Base-by-base conservation (phyloP, 2,329 filamentous ascomycete genomes). In the Balansia obtecta region DNA sequence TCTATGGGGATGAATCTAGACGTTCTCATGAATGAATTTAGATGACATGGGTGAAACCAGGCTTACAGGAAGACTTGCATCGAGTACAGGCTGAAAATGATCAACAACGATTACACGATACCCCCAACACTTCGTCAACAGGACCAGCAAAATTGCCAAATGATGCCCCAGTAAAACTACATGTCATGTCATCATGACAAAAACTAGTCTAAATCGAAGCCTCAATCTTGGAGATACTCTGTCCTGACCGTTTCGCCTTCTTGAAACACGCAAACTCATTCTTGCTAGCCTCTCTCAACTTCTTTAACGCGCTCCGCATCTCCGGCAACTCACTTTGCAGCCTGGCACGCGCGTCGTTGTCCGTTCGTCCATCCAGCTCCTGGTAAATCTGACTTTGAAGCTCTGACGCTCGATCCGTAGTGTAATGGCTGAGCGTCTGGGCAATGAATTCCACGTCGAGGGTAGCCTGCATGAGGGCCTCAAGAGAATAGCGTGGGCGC, bases 371-470 rank as follows among this genome's bases (percentile, higher is more conserved):
- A 64, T 98, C 93, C 15, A 98, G 72, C 63, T 93, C 88, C 56
- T 93, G 80, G 67, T 97, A 98, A 45, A 98, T 91, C 64, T 90
- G 82, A 58, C 85, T 85, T 70, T 97, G 93, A 13, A 87, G 76
- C 63, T 90, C 82, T 8, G 82, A 82, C 3, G 89, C 88, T 47
- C 81, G 77, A 51, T 95, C 86, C 0, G 88, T 93, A 0, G 88
- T 93, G 66, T 94, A 98, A 58, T 90, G 84, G 53, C 80, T 86
- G 34, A 98, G 76, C 5, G 91, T 96, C 71, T 98, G 93, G 1
- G 90, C 88, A 51, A 97, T 83, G 63, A 98, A 97, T 67, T 98
- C 93, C 1, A 96, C 90, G 62, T 98, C 93, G 1, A 98, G 79
- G 0, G 93, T 98, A 1, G 94, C 94, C 68, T 98, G 94, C 83